A percentile compares a stretch with the other conserved stretches of the same genome.
Conservation (phyloP, 2,329 filamentous ascomycete species). For the Botrytis byssoidea region DNA sequence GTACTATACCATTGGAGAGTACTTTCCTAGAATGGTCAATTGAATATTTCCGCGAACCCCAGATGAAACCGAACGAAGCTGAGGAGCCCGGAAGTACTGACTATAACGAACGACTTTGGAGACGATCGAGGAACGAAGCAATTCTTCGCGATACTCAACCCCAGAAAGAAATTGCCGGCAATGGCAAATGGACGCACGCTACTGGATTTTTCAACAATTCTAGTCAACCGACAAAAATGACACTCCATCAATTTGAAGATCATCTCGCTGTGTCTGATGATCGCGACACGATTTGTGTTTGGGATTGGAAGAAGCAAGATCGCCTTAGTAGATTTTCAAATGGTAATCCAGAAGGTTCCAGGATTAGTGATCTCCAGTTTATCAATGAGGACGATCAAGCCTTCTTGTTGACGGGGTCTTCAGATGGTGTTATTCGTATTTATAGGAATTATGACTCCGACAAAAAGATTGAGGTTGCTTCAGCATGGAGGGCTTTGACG, state of each 20-base stretch:
- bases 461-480: slow-evolving; percentile 76
- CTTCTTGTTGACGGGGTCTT: slow-evolving; percentile 89
- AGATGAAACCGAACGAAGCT: slow-evolving; percentile 95
- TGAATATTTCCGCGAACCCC: slow-evolving; percentile 95
- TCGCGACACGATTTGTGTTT: slow-evolving; percentile 83
- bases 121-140: slow-evolving; percentile 85
- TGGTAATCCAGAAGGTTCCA: slow-evolving; percentile 85
- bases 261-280: slow-evolving; percentile 93
- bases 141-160: slow-evolving; percentile 93
- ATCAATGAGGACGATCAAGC: slow-evolving; percentile 99
- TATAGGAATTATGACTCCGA: slow-evolving; percentile 88
- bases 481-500: slow-evolving; percentile 86
- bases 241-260: slow-evolving; percentile 97
- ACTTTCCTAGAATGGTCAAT: slow-evolving; percentile 93
- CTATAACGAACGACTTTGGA: slow-evolving; percentile 94
- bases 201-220: slow-evolving; percentile 83
- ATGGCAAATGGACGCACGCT: slow-evolving; percentile 81
- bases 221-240: slow-evolving; percentile 86
- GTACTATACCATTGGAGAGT: slow-evolving; percentile 73
- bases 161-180: slow-evolving; percentile 83
- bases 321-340: slow-evolving; percentile 86
- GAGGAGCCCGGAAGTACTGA: slow-evolving; percentile 95
- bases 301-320: slow-evolving; percentile 83
- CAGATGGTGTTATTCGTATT: slow-evolving; percentile 89
- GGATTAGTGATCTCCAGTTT: slow-evolving; percentile 92